phyloP scores from a whole-genome alignment of 2,329 filamentous ascomycete genomes.

The Venturia aucupariae region DNA sequence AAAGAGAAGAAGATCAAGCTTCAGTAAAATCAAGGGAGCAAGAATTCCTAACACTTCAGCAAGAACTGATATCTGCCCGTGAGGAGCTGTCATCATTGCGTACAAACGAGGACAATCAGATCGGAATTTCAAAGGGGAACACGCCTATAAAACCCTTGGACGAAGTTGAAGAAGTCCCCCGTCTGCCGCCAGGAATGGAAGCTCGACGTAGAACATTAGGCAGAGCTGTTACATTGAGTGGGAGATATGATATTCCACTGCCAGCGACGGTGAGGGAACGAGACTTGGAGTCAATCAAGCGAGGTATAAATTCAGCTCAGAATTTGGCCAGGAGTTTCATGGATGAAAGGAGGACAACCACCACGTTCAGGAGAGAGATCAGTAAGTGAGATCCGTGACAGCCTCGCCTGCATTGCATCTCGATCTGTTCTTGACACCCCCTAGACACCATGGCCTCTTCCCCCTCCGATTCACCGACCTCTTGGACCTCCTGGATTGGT shows the following conservation, averaged over 20 bases:
- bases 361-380: neutral
- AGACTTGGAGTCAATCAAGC: conserved; percentile 5
- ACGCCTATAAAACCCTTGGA: neutral
- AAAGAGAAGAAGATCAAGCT: neutral
- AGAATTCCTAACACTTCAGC: neutral
- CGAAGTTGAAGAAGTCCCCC: conserved; percentile 5
- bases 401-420: neutral
- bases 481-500: conserved; percentile 10
- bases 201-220: neutral
- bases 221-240: conserved; percentile 1
- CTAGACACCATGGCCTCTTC: neutral
- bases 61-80: conserved; percentile 2
- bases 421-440: neutral
- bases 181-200: conserved; percentile 6
- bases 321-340: conserved; percentile 8
- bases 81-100: neutral
- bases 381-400: neutral
- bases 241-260: conserved; percentile 4
- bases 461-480: neutral
- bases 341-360: conserved; percentile 1
- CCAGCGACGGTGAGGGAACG: neutral
- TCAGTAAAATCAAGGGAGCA: neutral
- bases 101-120: neutral
- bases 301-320: conserved; percentile 10
- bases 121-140: neutral